Base-by-base conservation (phyloP, 2,329 filamentous ascomycete species). In the Fulvia fulva region DNA sequence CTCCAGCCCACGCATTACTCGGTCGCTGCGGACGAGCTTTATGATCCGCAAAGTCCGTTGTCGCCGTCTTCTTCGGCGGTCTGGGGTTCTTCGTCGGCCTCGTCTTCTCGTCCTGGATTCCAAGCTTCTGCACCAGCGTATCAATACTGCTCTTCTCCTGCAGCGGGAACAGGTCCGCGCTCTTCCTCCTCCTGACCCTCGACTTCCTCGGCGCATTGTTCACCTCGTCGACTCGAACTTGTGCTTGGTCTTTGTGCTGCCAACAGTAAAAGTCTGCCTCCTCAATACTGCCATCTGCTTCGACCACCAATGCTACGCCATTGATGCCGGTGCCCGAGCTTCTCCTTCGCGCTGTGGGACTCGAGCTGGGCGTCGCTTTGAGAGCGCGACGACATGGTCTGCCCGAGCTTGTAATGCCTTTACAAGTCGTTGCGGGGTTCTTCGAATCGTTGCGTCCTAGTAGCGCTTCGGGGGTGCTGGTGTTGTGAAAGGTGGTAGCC, bases 241-340 rank as follows among this genome's bases (percentile, higher is more conserved):
- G 71, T 2, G 90, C 90, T 74, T 99, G 94, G 57, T 94, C 90
- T 71, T 90, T 92, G 77, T 99, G 94, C 73, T 97, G 91, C 88
- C 90, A 96, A 79, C 93, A 97, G 76, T 91, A 97, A 51, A 87
- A 82, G n/a, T 76, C 79, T 4, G 86, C 84, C 32, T 76, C 79
- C 11, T 60, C 55, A 60, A 85, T 81, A 50, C 84, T 80, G 57
- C 78, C 76, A 1, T 82, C 80, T 60, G 85, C 81, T 9, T 75
- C 73, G 2, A 74, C 68, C 1, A 79, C 70, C 12, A 67, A 76
- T 5, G 78, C 68, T 2, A 78, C 75, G 11, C 75, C 75, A 37
- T 55, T 59, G 26, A 55, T 41, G 34, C 53, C 56, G 16, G 30
- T 47, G 5, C 32, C 58, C 16, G 56, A 59, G 19, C 53, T 52